phyloP scores from a whole-genome alignment of 2,329 filamentous ascomycete species.

The Pestalotiopsis sp. region DNA sequence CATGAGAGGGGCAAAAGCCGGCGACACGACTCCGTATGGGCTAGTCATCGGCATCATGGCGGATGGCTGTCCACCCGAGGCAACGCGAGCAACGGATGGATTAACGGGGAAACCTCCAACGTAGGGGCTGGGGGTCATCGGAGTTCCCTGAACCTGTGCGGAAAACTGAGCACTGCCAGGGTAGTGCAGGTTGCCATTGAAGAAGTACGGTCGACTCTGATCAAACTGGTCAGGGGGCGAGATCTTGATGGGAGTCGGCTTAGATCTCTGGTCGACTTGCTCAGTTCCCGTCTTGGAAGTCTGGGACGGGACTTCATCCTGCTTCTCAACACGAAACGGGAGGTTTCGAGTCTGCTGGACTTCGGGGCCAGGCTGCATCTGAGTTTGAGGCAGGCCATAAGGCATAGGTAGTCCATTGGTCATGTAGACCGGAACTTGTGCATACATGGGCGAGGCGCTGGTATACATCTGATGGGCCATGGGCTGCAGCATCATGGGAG shows the following conservation, averaged over 20 bases:
- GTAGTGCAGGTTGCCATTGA: conserved; percentile 48
- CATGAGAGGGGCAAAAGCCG: not conserved
- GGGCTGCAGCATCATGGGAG: conserved; percentile 17
- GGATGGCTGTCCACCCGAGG: conserved; percentile 19
- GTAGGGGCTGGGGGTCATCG: conserved; percentile 23
- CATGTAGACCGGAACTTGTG: conserved; percentile 30
- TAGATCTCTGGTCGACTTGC: conserved; percentile 31
- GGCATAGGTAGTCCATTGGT: conserved; percentile 22
- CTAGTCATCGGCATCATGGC: conserved; percentile 18
- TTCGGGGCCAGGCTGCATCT: conserved; percentile 2
- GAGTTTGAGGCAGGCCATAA: conserved; percentile 10
- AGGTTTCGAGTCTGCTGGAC: conserved; percentile 16
- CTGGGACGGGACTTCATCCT: conserved; percentile 7
- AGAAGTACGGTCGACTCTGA: conserved; percentile 44
- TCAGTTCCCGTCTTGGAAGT: conserved; percentile 22
- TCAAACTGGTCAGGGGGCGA: conserved; percentile 50
- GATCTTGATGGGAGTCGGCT: conserved; percentile 33
- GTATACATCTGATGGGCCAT: conserved; percentile 22
- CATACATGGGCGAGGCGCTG: conserved; percentile 22
- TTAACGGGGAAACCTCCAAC: conserved; percentile 21
- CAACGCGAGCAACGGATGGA: conserved; percentile 21
- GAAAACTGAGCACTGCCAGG: conserved; percentile 27
- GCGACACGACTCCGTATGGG: conserved; percentile 16
- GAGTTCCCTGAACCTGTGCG: conserved; percentile 17
- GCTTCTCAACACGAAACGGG: conserved; percentile 17